Base-by-base conservation (phyloP, 495 filamentous ascomycete species). In the Talaromyces liani region DNA sequence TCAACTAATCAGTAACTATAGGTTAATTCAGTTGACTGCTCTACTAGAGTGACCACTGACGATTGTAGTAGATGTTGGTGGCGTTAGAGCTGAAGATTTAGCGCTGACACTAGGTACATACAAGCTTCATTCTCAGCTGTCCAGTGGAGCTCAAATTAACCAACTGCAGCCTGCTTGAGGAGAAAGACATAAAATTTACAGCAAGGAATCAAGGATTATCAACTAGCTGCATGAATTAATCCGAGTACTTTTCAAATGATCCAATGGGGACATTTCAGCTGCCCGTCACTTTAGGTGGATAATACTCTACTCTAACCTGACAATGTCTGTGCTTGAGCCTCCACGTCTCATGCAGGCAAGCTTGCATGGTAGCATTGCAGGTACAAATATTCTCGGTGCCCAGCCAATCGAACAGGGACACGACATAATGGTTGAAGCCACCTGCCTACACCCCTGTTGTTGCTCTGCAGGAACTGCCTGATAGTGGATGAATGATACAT, bases 391-490 rank as follows among this genome's bases (percentile, higher is more conserved):
- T 29, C 27, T 29, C 5, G 27, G 1, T 29, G 27, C 27, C 27
- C 27, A 29, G 27, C 27, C 27, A 29, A 29, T 29, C 27, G 3
- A 29, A 29, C 27, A 29, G 27, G 27, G 5, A 29, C 27, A 29
- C 27, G 27, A 29, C 27, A 29, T 29, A 29, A 4, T 29, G 27
- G 27, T 29, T 29, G 27, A 29, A 29, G 27, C 27, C 27, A 29
- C 27, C 27, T 29, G 27, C 27, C 3, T 2, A 29, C 27, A 29
- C 27, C 53, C 25, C 53, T 55, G 20, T 55, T 12, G 53, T 55
- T 29, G 53, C 53, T 55, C 53, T 55, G 53, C 53, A 55, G 53
- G 25, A 55, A 55, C 53, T 55, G 53, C 53, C 22, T 27, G 53
- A 55, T 0, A 55, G 53, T 10, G 20, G 53, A 55, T 22, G 18